Percentiles rank a stretch among this genome's conserved stretches.
phyloP scores from a whole-genome alignment of 1,139 yeast species.

The Blastobotrys illinoisensis region DNA sequence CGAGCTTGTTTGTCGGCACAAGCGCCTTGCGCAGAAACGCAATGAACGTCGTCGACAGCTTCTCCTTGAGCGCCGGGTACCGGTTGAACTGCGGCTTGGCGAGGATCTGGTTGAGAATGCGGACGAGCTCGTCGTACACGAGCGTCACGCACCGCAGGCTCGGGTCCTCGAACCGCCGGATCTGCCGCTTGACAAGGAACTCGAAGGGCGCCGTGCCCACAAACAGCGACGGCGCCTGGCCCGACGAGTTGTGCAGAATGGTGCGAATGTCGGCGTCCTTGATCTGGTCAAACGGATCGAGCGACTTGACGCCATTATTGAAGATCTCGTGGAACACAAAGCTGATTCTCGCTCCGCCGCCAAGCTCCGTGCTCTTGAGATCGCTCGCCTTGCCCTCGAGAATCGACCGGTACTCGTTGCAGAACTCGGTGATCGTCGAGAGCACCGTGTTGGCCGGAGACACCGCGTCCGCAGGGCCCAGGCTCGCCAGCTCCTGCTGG shows the following conservation, averaged over 20 bases:
- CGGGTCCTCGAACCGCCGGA: conserved; percentile 94
- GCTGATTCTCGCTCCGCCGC: conserved; percentile 95
- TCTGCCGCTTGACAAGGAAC: conserved; percentile 91
- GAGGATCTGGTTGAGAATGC: conserved; percentile 83
- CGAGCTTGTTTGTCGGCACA: conserved; percentile 81
- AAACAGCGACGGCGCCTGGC: conserved; percentile 91
- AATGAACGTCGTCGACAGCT: conserved; percentile 72
- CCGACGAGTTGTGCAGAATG: conserved; percentile 87
- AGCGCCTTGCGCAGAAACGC: conserved; percentile 75
- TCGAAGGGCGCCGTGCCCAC: conserved; percentile 98
- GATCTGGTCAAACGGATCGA: conserved; percentile 96
- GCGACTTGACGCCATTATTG: conserved; percentile 84
- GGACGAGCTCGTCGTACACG: conserved; percentile 88
- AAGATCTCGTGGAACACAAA: conserved; percentile 96
- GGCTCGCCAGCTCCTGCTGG: conserved; percentile 65
- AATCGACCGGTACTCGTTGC: conserved; percentile 76
- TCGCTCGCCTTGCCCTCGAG: conserved; percentile 88
- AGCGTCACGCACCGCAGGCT: conserved; percentile 81
- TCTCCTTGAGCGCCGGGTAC: conserved; percentile 86
- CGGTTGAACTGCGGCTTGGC: conserved; percentile 78
- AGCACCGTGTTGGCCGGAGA: conserved; percentile 85
- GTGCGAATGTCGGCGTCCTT: conserved; percentile 96
- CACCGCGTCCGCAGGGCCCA: conserved; percentile 79
- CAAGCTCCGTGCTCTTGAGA: conserved; percentile 76
- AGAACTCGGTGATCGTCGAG: conserved; percentile 87